Base-by-base conservation (phyloP, 2,329 filamentous ascomycete genomes). In the Orbilia blumenaviensis region DNA sequence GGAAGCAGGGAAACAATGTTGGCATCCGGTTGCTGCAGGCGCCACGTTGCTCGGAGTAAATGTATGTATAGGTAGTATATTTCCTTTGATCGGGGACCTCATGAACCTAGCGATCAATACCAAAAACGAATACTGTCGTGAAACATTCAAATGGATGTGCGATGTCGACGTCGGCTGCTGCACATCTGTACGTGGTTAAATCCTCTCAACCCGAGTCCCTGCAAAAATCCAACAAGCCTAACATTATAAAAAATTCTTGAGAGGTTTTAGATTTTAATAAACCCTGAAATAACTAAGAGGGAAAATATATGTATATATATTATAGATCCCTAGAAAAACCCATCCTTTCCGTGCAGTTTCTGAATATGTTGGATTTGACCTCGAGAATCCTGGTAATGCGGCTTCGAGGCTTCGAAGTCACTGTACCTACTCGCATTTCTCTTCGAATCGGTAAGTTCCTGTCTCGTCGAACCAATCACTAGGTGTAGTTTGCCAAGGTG, bases 401-500 rank as follows among this genome's bases (percentile, higher is more conserved):
- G n/a, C n/a, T 64, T 58, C 21, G 46, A 64, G 63, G 9, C 18
- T 29, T 64, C 36, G 23, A 68, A 56, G 71, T 68, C 71, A 54
- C 58, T 50, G 58, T 76, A 76, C 72, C 66, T 56, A 32, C 38
- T n/a, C 27, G 63, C 14, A 21, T 56, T 58, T 69, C 38, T 66
- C 58, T 64, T 68, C 1, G 48, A 60, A 16, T 64, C 48, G 23
- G 64, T 64, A 66, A 76, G 72, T 38, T 76, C 64, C 41, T 69
- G 48, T 66, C 69, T 76, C 18, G 64, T 76, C 16, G 64, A 69
- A 4, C 64, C 64, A 25, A 75, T 67, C 7, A 75, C 63, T 16
- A 67, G 18, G 50, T 67, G 69, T 3, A 75, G 29, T 63, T 46
- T 75, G 32, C 69, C 69, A 56, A 75, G 23, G 42, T 75, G 62